These are phyloP conservation scores for Pyrus hybrid DNA, from an alignment of 331 rosid genomes.

Conservation along the genomic window DNA sequence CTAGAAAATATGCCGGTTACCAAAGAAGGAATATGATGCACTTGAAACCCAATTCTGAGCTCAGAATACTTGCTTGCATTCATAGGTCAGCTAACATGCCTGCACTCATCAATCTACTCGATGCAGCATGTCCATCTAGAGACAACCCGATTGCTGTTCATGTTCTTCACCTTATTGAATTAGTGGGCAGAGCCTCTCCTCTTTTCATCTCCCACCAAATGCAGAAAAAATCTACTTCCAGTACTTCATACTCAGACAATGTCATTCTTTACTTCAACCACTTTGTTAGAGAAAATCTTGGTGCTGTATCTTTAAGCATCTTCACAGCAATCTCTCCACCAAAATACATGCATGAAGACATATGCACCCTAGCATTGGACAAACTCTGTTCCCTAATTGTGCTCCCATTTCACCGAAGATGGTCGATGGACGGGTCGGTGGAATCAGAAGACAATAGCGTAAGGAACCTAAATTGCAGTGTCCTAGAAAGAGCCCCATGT, in stretches of 20 bases:
- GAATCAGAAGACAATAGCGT: slow-evolving; percentile 22
- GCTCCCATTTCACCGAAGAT: slow-evolving; percentile 48
- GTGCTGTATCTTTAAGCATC: slow-evolving; percentile 6
- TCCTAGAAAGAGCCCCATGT: slow-evolving; percentile 46
- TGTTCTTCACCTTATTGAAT: slow-evolving; percentile 43
- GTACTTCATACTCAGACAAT: slow-evolving; percentile 25
- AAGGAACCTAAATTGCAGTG: slow-evolving; percentile 28
- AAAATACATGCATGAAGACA: slow-evolving; percentile 39
- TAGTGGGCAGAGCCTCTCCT: slow-evolving; percentile 44
- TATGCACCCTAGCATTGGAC: slow-evolving; percentile 36
- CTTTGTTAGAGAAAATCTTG: slow-evolving; percentile 24
- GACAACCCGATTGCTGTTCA: slow-evolving; percentile 19
- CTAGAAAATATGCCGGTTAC: slow-evolving; percentile 36
- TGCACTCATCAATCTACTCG: slow-evolving; percentile 25
- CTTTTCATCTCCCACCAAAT: slow-evolving; percentile 42
- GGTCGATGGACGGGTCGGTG: slow-evolving; percentile 30
- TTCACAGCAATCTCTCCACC: slow-evolving; percentile 40
- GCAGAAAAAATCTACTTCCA: not conserved
- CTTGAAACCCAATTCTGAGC: slow-evolving; percentile 19
- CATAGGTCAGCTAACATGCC: slow-evolving; percentile 17
- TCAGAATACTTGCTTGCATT: slow-evolving; percentile 29
- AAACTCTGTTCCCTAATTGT: slow-evolving; percentile 33
- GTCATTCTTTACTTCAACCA: slow-evolving; percentile 25
- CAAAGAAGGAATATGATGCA: slow-evolving; percentile 29
- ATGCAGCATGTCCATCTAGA: slow-evolving; percentile 16